These are phyloP conservation scores for Phoma sp. DNA, from an alignment of 2,329 filamentous ascomycete genomes.

Conservation along the genomic window DNA sequence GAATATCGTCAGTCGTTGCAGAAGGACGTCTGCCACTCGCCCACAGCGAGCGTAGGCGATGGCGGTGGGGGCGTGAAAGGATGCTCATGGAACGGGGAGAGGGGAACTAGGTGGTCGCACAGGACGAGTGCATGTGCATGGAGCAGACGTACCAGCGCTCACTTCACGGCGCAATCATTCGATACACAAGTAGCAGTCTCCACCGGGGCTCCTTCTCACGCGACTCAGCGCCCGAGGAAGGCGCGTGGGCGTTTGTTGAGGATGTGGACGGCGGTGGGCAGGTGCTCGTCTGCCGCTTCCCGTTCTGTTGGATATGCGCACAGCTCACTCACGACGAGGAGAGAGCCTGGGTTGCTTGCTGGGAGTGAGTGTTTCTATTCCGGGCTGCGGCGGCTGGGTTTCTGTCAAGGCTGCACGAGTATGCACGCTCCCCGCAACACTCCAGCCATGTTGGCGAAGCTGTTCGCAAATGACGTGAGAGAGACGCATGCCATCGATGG, in stretches of 20 bases:
- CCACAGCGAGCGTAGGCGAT: constrained; percentile 26
- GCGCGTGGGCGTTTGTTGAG: constrained; percentile 10
- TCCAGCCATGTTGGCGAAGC: constrained; percentile 14
- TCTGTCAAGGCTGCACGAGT: constrained; percentile 6
- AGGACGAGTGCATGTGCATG: constrained; percentile 22
- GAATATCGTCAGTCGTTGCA: constrained; percentile 40
- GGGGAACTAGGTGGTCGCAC: constrained; percentile 23
- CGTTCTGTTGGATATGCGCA: constrained; percentile 1
- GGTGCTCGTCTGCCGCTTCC: constrained; percentile 10
- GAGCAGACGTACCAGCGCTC: constrained; percentile 14
- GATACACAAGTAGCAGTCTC: constrained; percentile 14
- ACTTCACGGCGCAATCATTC: constrained; percentile 9
- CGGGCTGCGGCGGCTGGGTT: constrained; percentile 6
- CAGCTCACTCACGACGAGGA: constrained; percentile 11
- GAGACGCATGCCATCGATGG: constrained; percentile 13
- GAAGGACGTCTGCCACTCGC: constrained; percentile 23
- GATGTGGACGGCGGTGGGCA: constrained; percentile 1
- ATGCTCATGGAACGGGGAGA: constrained; percentile 25
- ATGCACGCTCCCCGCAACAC: constrained; percentile 16
- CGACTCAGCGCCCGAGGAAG: not conserved
- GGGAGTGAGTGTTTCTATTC: not conserved
- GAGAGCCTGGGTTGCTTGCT: not conserved
- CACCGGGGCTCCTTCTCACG: constrained; percentile 10
- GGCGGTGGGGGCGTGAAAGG: constrained; percentile 25
- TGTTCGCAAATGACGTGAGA: constrained; percentile 18